Evolutionary conservation across 1,139 yeast species (phyloP), one percentile per base, ranked within the genome.

Genomic region (Magnusiomyces sp.): DNA sequence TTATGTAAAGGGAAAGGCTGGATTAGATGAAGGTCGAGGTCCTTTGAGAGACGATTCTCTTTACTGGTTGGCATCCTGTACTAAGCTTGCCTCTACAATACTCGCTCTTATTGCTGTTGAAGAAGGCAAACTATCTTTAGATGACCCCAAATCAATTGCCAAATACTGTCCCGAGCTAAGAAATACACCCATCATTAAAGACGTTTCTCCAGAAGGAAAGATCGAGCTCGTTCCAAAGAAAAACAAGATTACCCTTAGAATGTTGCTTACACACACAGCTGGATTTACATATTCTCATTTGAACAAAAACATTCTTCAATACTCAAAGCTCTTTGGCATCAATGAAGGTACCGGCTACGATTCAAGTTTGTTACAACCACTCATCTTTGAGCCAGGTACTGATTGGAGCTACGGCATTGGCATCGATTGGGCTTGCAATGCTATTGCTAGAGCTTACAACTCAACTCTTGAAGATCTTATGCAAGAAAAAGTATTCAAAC

Each of bases 311-410:
- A 41, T 53, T 16, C 32, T 36, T 16, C 27, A 43, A 4, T 47
- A 46, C 31, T 36, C 33, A n/a, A 11, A 29, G 13, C 11, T 40
- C 39, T 42, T 47, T 38, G 54, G 48, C 3, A 39, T 44, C 11
- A 40, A 46, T 20, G 49, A 49, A 32, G 44, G 53, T 13, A 19
- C 47, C 2, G 55, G 53, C 7, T 36, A 45, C 10, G 39, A 37
- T 2, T 50, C 66, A 50, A 58, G 58, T 44, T 42, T 27, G 40
- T 45, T 34, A 49, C 63, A 62, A 50, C 81, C 81, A 0, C 66
- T 78, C 48, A 52, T 72, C 2, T 70, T 67, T 50, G 81, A 79
- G 55, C 83, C 83, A 1, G 83, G 82, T 1, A 60, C 75, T 0
- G 56, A 62, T 6, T 79, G 77, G 74, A 58, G 61, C 47, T 79